phyloP scores from a whole-genome alignment of 2,329 filamentous ascomycete genomes.

The Xylariaceae sp. region DNA sequence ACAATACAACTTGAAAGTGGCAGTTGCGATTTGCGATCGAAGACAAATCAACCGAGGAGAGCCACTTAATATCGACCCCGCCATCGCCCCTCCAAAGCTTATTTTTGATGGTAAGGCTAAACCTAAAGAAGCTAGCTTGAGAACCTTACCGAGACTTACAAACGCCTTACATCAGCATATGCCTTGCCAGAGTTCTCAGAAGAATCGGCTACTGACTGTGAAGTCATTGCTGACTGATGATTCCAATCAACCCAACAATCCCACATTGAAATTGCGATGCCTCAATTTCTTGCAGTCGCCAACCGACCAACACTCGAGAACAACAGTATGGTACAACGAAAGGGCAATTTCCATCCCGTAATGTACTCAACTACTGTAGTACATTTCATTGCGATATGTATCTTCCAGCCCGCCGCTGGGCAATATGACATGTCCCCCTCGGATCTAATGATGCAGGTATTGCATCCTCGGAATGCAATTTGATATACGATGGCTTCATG shows the following conservation, averaged over 20 bases:
- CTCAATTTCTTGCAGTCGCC: no score
- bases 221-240: conserved; percentile 19
- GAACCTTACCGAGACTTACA: conserved; percentile 19
- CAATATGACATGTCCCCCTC: no score
- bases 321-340: not conserved
- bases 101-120: conserved; percentile 3
- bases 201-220: conserved; percentile 8
- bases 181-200: conserved; percentile 1
- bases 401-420: no score
- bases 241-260: not conserved
- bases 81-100: conserved; percentile 15
- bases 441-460: not conserved
- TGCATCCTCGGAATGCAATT: not conserved
- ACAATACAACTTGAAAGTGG: not conserved
- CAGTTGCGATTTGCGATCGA: conserved; percentile 17
- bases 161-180: conserved; percentile 26
- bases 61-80: conserved; percentile 9
- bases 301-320: no score
- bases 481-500: not conserved
- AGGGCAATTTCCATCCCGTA: no score
- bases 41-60: conserved; percentile 16
- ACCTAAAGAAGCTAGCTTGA: not conserved
- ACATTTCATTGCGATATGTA: no score
- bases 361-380: no score
- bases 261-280: not conserved